Evolutionary conservation across 2,329 filamentous ascomycete genomes (phyloP).

Genomic region (Colletotrichum spinosum): DNA sequence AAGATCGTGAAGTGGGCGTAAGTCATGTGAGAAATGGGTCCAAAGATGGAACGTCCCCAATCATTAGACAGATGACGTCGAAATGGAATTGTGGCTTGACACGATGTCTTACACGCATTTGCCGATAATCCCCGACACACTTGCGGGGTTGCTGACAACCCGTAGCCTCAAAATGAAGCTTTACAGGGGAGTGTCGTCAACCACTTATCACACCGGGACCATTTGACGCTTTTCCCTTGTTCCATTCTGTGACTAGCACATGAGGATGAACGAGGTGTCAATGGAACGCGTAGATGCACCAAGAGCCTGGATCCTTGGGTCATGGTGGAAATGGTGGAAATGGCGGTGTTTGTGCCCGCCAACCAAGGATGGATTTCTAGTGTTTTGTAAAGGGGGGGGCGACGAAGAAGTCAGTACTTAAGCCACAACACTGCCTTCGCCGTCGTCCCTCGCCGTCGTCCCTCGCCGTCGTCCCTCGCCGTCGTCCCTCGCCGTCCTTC

Average conservation of each 20-base stretch:
- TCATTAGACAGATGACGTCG: constrained; percentile 9
- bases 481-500: no score
- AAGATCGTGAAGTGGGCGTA: not conserved
- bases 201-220: not conserved
- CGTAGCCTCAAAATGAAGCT: not conserved
- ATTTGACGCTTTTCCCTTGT: not conserved
- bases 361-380: not conserved
- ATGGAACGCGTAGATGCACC: constrained; percentile 7
- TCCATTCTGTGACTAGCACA: constrained; percentile 15
- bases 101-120: not conserved
- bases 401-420: no score
- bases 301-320: constrained; percentile 6
- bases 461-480: no score
- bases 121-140: constrained; percentile 20
- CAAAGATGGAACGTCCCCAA: constrained; percentile 3
- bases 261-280: constrained; percentile 1
- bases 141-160: not conserved
- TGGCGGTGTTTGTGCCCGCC: not conserved
- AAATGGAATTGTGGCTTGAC: not conserved
- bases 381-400: not conserved
- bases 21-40: constrained; percentile 9
- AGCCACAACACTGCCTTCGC: no score
- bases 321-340: constrained; percentile 1
- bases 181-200: not conserved
- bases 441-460: no score